Evolutionary conservation across 2,329 filamentous ascomycete genomes (phyloP), one percentile per base, ranked within the genome.

Genomic region (Rachicladosporium sp.): DNA sequence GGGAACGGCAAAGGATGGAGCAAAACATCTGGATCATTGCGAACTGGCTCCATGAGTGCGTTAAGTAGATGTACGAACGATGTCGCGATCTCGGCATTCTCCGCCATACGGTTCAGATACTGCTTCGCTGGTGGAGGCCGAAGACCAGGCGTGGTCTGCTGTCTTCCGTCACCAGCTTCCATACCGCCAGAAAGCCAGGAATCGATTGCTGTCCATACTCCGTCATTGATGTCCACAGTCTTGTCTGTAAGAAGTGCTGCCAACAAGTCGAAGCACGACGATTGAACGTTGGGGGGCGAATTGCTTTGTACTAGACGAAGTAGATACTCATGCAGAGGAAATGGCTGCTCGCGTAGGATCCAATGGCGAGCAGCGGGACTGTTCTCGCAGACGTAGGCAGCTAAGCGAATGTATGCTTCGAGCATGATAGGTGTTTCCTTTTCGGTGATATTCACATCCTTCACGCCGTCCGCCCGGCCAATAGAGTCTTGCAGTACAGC

Each of bases 381-480:
- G 55, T 89, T 78, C 12, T 73, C 70, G 45, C 81, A 80, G 7
- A 98, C 68, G 58, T 93, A 86, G 3, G 85, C 77, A 51, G 94
- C 82, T 4, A 98, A 71, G 23, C 89, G 78, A 38, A 98, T 70
- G 57, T 96, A 96, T 50, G 86, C 89, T 56, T 95, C 87, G 21
- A 98, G 70, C 85, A 98, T 95, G 63, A 94, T 83, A 10, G 82
- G 80, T 31, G 85, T 93, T 59, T 98, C 93, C 3, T 87, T 84
- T 56, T 95, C 89, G 21, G 93, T 87, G 44, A 85, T 78, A 32
- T 54, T 49, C 40, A 64, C 63, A 31, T 61, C 62, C n/a, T 55
- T 55, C 36, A 74, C 67, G 34, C 74, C 66, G 57, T 84, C 80
- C 4, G 69, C 59, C 12, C 31, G 32, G 10, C 29, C 33, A 21